Evolutionary conservation across 2,329 filamentous ascomycete species (phyloP), one percentile per base, ranked within the genome.

Genomic region (Alternaria alternata): DNA sequence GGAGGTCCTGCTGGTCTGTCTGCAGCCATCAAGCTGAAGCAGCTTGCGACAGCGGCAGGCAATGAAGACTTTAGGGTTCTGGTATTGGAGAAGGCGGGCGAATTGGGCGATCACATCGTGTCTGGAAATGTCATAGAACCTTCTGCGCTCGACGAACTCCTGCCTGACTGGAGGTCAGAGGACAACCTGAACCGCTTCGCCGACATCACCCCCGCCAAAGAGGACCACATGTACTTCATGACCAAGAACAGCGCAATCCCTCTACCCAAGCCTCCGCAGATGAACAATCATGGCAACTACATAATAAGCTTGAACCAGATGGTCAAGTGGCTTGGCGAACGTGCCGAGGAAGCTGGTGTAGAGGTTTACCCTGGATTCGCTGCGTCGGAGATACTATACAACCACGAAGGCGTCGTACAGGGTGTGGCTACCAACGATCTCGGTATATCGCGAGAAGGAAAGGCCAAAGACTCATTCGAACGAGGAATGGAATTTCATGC

Each of bases 401-500:
- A 88, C 67, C 73, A 88, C 3, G 94, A 97, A 76, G 94, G 94
- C 3, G 92, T 92, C 1, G 95, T 99, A 52, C 90, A 89, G 79
- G 95, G 95, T 66, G 94, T 99, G 41, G 95, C 95, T 18, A 99
- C 95, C 47, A 98, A 98, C 74, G 95, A 99, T 74, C 83, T 97
- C 22, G 95, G 95, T 39, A 87, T 99, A 61, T 89, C 86, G 9
- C 87, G 93, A 55, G 87, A 91, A 71, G 94, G 94, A 39, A 91
- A 90, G 78, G 88, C 94, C 36, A 97, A 96, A 82, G 91, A 95
- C 57, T 89, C 86, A 7, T 99, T 97, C 74, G 94, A 98, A 84
- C 87, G 95, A 62, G 95, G 95, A 61, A 99, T 99, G 95, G 95
- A 97, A 81, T 99, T 99, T 77, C 93, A 97, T 75, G 94, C 95